A percentile compares a stretch with the other conserved stretches of the same genome.
Evolutionary conservation across 768 basidiomycete genomes (phyloP).

Genomic region (Infundibulicybe gibba): DNA sequence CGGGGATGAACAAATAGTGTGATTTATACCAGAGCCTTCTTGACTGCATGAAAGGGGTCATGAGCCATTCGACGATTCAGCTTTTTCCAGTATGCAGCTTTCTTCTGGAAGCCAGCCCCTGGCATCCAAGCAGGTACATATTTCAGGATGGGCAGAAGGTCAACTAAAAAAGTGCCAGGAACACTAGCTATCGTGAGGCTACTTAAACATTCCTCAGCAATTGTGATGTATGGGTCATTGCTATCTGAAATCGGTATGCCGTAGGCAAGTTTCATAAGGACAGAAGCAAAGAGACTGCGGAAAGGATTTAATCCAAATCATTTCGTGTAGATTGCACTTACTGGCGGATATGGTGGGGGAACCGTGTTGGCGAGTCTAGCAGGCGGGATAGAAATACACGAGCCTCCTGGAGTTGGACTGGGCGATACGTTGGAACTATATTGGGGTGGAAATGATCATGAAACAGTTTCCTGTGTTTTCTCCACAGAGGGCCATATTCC

Average conservation of each 20-base stretch:
- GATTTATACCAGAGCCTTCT: background rate
- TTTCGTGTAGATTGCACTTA: background rate
- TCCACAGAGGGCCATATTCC: conserved; percentile 3
- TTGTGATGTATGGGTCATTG: conserved; percentile 3
- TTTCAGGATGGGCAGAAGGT: conserved; percentile 23
- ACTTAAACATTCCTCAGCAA: conserved; percentile 1
- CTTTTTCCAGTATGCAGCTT: conserved; percentile 31
- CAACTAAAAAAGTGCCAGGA: conserved; percentile 13
- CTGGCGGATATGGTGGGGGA: conserved; percentile 8
- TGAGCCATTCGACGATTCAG: conserved; percentile 13
- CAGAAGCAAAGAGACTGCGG: background rate
- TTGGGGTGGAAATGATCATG: background rate
- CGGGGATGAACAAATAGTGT: too few species aligned
- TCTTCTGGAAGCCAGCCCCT: conserved; percentile 39
- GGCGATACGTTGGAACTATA: background rate
- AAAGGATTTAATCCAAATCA: background rate
- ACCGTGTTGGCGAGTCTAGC: conserved; percentile 11
- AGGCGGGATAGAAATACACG: conserved; percentile 13
- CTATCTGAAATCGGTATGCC: conserved; percentile 3
- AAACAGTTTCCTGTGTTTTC: background rate
- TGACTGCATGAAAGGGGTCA: conserved; percentile 14
- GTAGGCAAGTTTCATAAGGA: conserved; percentile 3
- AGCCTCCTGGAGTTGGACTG: conserved; percentile 17
- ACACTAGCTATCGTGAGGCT: background rate
- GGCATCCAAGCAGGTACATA: conserved; percentile 46